Evolutionary conservation across 2,329 filamentous ascomycete species (phyloP).

Genomic region (Ophiosphaerella herpotricha): DNA sequence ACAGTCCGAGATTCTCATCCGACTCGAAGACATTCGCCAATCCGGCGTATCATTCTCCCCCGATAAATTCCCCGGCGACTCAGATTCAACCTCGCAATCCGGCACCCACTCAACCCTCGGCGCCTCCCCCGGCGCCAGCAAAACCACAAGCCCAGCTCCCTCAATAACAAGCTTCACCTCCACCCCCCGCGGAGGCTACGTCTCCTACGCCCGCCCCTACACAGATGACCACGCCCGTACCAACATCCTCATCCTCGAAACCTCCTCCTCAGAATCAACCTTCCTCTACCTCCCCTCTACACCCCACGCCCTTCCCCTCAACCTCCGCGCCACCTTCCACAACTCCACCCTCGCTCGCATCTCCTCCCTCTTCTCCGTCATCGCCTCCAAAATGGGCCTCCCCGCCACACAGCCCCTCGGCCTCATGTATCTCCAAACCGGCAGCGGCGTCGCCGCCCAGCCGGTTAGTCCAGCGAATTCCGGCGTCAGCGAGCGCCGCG

Average conservation of each 20-base stretch:
- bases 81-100: conserved; percentile 23
- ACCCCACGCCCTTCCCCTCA: conserved; percentile 13
- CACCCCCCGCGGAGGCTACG: conserved; percentile 55
- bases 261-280: conserved; percentile 54
- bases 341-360: conserved; percentile 72
- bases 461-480: conserved; percentile 71
- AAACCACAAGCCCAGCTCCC: conserved; percentile 24
- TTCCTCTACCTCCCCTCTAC: conserved; percentile 32
- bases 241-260: conserved; percentile 71
- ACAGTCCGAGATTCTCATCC: conserved; percentile 75
- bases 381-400: conserved; percentile 79
- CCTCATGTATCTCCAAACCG: conserved; percentile 64
- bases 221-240: conserved; percentile 76
- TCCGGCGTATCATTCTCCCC: conserved; percentile 73
- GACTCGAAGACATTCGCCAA: conserved; percentile 85
- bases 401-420: conserved; percentile 64
- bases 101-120: conserved; percentile 18
- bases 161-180: conserved; percentile 15
- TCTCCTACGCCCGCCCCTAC: conserved; percentile 83
- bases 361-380: conserved; percentile 74
- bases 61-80: conserved; percentile 47
- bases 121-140: conserved; percentile 31
- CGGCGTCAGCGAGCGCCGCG: conserved; percentile 69
- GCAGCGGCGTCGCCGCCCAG: conserved; percentile 65
- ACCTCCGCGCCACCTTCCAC: conserved; percentile 71